Evolutionary conservation across 345 rosid species (phyloP).

Genomic region (Gossypium herbaceum): DNA sequence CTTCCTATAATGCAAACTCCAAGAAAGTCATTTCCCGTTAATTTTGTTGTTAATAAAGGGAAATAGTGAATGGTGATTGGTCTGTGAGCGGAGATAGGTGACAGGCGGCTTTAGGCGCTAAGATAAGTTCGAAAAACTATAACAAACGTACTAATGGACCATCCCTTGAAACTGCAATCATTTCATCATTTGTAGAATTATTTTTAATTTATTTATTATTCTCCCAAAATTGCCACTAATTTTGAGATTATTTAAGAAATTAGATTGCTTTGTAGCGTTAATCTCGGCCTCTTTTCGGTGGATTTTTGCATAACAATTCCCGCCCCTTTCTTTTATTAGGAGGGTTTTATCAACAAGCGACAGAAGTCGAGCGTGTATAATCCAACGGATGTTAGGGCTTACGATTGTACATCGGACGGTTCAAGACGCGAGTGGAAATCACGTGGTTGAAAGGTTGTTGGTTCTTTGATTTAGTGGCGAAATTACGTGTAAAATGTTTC

Average conservation of each 20-base stretch:
- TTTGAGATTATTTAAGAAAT: neutral
- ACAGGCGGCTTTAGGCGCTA: constrained; percentile 15
- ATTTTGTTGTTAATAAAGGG: too few species aligned
- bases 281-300: constrained; percentile 29
- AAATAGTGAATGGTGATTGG: neutral
- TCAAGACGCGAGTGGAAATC: neutral
- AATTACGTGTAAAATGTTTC: neutral
- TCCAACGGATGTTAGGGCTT: neutral
- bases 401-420: neutral
- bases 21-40: neutral
- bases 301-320: constrained; percentile 7
- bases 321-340: neutral
- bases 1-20: too few species aligned
- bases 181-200: too few species aligned
- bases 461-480: neutral
- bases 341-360: neutral
- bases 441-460: neutral
- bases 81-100: neutral
- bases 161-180: constrained; percentile 8
- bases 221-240: neutral
- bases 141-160: neutral
- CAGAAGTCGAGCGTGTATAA: neutral
- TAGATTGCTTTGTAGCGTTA: constrained; percentile 25
- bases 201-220: neutral
- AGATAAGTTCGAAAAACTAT: constrained; percentile 16